Evolutionary conservation across 2,329 filamentous ascomycete species (phyloP).

Genomic region (Verruconis gallopava): DNA sequence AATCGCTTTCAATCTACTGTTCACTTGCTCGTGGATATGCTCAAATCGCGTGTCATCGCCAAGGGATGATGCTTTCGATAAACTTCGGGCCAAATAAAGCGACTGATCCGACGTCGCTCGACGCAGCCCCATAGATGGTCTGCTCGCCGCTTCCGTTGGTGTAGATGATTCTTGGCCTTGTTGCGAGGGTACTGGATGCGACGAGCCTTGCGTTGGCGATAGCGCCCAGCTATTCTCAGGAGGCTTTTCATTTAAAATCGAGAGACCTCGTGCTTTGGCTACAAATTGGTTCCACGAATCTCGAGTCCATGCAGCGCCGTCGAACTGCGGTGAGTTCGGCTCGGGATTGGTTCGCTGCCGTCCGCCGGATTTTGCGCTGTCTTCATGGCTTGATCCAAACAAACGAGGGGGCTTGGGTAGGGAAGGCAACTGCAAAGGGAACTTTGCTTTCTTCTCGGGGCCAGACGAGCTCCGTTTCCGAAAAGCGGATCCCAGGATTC

Average conservation of each 20-base stretch:
- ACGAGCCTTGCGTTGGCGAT: not conserved
- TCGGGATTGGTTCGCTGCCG: no score
- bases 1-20: constrained; percentile 80
- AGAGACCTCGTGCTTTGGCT: not conserved
- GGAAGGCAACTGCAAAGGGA: not conserved
- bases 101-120: constrained; percentile 66
- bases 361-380: no score
- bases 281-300: not conserved
- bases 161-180: not conserved
- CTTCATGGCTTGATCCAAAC: not conserved
- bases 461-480: constrained; percentile 28
- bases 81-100: constrained; percentile 54
- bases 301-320: not conserved
- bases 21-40: constrained; percentile 71
- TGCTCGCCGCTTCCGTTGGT: not conserved
- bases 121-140: constrained; percentile 31
- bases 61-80: constrained; percentile 69
- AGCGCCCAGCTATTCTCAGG: no score
- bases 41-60: constrained; percentile 75
- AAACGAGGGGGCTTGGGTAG: not conserved
- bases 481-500: constrained; percentile 26
- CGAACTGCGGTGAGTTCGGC: not conserved
- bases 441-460: constrained; percentile 22
- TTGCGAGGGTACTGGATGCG: constrained; percentile 1
- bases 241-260: not conserved